These are phyloP conservation scores for Selaginella tamariscina DNA, from an alignment of 75 land plant species.

Conservation along the genomic window DNA sequence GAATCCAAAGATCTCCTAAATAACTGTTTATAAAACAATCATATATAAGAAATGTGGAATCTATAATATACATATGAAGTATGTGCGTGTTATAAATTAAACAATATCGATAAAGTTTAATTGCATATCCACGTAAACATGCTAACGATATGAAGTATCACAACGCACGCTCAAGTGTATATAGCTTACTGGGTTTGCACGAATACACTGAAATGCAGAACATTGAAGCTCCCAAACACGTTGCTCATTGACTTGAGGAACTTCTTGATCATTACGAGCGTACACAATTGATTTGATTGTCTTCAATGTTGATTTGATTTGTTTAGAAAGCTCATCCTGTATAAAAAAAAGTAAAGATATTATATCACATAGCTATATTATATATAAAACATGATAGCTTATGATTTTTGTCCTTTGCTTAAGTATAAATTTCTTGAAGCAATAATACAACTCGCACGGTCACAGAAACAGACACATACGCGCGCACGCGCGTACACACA, in stretches of 20 bases:
- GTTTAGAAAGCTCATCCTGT: not conserved
- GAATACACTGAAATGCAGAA: not conserved
- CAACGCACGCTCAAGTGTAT: too few relatives aligned
- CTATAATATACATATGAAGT: not conserved
- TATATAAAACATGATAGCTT: not conserved
- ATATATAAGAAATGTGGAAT: not conserved
- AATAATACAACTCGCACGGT: too few relatives aligned
- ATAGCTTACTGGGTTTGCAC: conserved; percentile 1
- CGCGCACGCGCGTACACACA: too few relatives aligned
- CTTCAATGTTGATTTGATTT: not conserved
- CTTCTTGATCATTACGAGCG: not conserved
- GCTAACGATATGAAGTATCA: too few relatives aligned
- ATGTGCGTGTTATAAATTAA: not conserved
- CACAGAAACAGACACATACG: too few relatives aligned
- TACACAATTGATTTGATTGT: not conserved
- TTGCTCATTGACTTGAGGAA: too few relatives aligned
- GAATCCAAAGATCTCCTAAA: too few relatives aligned
- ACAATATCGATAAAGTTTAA: not conserved
- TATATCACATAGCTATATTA: not conserved
- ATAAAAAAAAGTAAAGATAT: too few relatives aligned
- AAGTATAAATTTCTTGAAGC: too few relatives aligned
- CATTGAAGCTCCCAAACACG: not conserved
- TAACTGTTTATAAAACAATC: too few relatives aligned
- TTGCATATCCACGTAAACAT: not conserved
- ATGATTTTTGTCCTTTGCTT: too few relatives aligned